These are phyloP conservation scores for Rhododendron ovatum DNA, from an alignment of 148 eudicot species.

Conservation along the genomic window DNA sequence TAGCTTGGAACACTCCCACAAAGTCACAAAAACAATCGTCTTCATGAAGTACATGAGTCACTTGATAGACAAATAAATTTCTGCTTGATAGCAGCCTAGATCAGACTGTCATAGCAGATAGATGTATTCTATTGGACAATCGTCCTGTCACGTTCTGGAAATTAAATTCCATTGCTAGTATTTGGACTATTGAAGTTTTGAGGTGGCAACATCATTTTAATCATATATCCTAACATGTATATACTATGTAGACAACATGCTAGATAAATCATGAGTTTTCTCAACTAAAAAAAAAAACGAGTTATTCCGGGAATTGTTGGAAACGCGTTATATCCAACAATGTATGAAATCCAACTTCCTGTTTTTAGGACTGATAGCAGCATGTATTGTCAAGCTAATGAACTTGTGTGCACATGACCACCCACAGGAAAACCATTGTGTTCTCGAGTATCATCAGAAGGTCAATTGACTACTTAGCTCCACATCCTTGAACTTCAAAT, in stretches of 20 bases:
- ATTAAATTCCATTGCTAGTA: neutral
- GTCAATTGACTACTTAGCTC: neutral
- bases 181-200: neutral
- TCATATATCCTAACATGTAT: neutral
- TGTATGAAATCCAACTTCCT: neutral
- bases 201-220: neutral
- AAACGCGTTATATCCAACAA: neutral
- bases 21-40: neutral
- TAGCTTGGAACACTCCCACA: neutral
- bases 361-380: neutral
- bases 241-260: neutral
- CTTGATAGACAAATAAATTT: neutral
- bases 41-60: neutral
- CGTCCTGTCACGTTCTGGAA: neutral
- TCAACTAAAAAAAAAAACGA: no score
- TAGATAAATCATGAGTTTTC: neutral
- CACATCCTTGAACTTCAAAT: neutral
- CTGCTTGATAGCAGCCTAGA: neutral
- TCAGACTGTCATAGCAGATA: neutral
- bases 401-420: neutral
- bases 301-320: neutral
- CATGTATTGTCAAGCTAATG: neutral
- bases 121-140: neutral
- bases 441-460: neutral
- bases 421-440: neutral